Percentiles rank a stretch among this genome's conserved stretches.
phyloP scores from a whole-genome alignment of 2,329 filamentous ascomycete genomes.

The Pyrenochaeta sp. region DNA sequence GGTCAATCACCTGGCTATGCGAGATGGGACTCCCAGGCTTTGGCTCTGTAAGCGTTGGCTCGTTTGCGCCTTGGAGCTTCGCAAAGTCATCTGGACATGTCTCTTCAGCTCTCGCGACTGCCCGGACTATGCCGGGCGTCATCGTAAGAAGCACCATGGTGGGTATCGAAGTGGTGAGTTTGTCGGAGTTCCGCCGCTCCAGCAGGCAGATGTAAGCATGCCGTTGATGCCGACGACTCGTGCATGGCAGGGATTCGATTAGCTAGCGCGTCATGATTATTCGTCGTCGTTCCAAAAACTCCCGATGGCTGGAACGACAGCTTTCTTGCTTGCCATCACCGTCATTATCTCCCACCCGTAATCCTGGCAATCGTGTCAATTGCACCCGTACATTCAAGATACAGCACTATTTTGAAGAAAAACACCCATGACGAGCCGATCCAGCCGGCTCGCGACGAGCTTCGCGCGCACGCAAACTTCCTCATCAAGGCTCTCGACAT shows the following conservation, averaged over 20 bases:
- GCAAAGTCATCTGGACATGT: conserved; percentile 26
- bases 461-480: conserved; percentile 32
- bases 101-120: conserved; percentile 54
- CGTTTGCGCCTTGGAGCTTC: conserved; percentile 41
- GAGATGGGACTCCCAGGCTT: conserved; percentile 73
- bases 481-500: conserved; percentile 31
- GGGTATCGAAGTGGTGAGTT: conserved; percentile 8
- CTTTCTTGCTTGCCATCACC: conserved; percentile 13
- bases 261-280: conserved; percentile 40
- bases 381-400: conserved; percentile 19
- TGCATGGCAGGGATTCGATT: conserved; percentile 5
- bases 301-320: conserved; percentile 22
- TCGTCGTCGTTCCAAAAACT: conserved; percentile 30
- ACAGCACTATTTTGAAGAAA: conserved; percentile 4
- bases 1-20: conserved; percentile 71
- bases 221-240: background rate
- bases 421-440: conserved; percentile 42
- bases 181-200: conserved; percentile 8
- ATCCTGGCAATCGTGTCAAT: conserved; percentile 30
- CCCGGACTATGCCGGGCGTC: conserved; percentile 73
- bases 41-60: conserved; percentile 62
- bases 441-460: conserved; percentile 47
- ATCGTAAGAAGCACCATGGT: conserved; percentile 81
- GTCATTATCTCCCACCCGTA: conserved; percentile 3
- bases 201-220: conserved; percentile 1